Evolutionary conservation across 306 rosid genomes (phyloP).

Genomic region (Leucaena leucocephala): DNA sequence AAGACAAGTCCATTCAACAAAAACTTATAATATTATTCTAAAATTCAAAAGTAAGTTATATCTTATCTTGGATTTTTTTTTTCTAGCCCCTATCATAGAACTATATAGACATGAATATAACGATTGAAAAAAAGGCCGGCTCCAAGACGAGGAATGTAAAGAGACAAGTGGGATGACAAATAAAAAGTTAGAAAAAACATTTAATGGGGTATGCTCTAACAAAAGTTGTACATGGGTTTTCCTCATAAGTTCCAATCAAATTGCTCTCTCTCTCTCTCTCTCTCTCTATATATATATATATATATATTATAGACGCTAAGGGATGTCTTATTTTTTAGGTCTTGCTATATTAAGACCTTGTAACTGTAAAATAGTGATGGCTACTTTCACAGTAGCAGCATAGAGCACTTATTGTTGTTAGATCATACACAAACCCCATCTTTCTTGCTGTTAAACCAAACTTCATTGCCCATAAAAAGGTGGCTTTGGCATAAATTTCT

Average conservation of each 20-base stretch:
- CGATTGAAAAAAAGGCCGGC: conserved; percentile 33
- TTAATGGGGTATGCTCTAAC: conserved; percentile 41
- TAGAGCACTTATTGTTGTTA: conserved; percentile 43
- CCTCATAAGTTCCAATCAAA: conserved; percentile 55
- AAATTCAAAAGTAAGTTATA: conserved; percentile 45
- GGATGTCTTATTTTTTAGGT: conserved; percentile 53
- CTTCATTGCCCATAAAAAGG: conserved; percentile 27
- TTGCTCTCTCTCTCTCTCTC: conserved; percentile 32
- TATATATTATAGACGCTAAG: conserved; percentile 6
- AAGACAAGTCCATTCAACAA: conserved; percentile 56
- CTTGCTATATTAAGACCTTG: conserved; percentile 75
- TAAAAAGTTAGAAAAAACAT: conserved; percentile 41
- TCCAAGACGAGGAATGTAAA: conserved; percentile 41
- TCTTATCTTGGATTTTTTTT: conserved; percentile 47
- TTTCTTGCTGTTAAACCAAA: conserved; percentile 43
- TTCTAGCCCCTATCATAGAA: conserved; percentile 30
- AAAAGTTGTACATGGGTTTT: conserved; percentile 47
- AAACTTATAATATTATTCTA: conserved; percentile 32
- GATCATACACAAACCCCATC: conserved; percentile 39
- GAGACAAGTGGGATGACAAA: conserved; percentile 47
- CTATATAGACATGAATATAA: conserved; percentile 40
- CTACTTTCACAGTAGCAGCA: conserved; percentile 28
- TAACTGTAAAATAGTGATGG: conserved; percentile 58
- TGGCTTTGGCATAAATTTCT: conserved; percentile 24
- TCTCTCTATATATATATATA: neutral